Percentiles rank a stretch among this genome's conserved stretches.
These are phyloP conservation scores for Penicillium fimorum DNA, from an alignment of 495 filamentous ascomycete species.

Conservation along the genomic window DNA sequence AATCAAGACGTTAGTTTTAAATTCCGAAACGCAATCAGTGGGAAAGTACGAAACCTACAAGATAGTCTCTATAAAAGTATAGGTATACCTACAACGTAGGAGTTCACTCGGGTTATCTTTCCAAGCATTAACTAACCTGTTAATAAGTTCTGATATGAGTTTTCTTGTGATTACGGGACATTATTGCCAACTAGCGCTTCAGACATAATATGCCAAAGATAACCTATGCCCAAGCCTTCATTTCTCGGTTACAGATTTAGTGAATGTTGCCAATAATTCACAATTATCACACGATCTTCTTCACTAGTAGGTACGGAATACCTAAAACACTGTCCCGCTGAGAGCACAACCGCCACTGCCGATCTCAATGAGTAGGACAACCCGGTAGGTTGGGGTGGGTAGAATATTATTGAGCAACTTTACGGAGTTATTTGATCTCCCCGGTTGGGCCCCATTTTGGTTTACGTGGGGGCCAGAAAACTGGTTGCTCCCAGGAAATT, in stretches of 20 bases:
- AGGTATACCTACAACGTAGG: no score
- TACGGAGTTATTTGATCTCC: not conserved
- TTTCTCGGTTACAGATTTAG: not conserved
- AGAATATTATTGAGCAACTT: not conserved
- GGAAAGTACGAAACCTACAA: no score
- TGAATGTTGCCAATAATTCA: not conserved
- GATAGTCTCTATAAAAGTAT: not conserved
- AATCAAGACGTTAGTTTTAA: not conserved
- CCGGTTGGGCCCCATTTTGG: not conserved
- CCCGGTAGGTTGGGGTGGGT: not conserved
- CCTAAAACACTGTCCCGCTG: not conserved
- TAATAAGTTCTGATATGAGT: not conserved
- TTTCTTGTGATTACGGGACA: not conserved
- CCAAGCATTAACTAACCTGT: not conserved
- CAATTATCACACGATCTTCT: not conserved
- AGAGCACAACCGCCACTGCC: conserved; percentile 1
- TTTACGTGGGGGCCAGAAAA: not conserved
- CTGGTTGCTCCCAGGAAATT: not conserved
- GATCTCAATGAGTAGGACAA: conserved; percentile 5
- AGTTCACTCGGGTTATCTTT: not conserved
- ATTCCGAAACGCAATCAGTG: not conserved
- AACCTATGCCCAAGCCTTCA: conserved; percentile 1
- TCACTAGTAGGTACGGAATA: not conserved
- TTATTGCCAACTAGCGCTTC: not conserved
- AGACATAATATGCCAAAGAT: not conserved